phyloP scores from a whole-genome alignment of 2,329 filamentous ascomycete species.

The Pestalotiopsis sp. region DNA sequence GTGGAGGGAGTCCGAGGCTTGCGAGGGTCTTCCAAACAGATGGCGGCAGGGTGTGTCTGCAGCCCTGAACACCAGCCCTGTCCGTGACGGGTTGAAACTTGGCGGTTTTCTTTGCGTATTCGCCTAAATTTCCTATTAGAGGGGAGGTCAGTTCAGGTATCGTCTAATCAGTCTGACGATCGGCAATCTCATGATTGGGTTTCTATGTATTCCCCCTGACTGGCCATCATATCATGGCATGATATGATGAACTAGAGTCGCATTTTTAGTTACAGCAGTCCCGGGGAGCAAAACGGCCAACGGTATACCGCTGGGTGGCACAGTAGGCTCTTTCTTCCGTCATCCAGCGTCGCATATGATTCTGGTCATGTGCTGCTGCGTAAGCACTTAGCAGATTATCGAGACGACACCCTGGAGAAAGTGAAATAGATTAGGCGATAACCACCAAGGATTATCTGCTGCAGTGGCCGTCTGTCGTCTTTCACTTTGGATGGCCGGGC shows the following conservation, averaged over 20 bases:
- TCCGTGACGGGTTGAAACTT: background rate
- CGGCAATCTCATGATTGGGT: background rate
- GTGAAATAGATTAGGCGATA: background rate
- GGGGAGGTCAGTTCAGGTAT: too few relatives aligned
- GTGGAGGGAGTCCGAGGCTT: background rate
- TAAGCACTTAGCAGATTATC: background rate
- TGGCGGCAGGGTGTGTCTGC: background rate
- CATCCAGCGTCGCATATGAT: background rate
- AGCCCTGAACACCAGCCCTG: background rate
- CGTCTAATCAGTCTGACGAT: background rate
- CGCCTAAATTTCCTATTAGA: too few relatives aligned
- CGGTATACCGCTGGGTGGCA: background rate
- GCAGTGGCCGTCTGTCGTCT: background rate
- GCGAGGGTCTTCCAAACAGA: background rate
- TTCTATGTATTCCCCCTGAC: background rate
- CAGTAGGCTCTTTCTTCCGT: background rate
- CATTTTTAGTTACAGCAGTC: background rate
- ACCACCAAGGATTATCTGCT: background rate
- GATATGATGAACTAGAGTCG: background rate
- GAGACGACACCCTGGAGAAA: background rate
- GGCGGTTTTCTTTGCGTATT: too few relatives aligned
- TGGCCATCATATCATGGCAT: background rate
- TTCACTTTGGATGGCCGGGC: background rate
- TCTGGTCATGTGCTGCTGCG: constrained; percentile 3
- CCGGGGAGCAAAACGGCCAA: too few relatives aligned